Percentiles rank a stretch among this genome's conserved stretches.
Evolutionary conservation across 2,329 filamentous ascomycete species (phyloP).

Genomic region (Coniochaeta sp.): DNA sequence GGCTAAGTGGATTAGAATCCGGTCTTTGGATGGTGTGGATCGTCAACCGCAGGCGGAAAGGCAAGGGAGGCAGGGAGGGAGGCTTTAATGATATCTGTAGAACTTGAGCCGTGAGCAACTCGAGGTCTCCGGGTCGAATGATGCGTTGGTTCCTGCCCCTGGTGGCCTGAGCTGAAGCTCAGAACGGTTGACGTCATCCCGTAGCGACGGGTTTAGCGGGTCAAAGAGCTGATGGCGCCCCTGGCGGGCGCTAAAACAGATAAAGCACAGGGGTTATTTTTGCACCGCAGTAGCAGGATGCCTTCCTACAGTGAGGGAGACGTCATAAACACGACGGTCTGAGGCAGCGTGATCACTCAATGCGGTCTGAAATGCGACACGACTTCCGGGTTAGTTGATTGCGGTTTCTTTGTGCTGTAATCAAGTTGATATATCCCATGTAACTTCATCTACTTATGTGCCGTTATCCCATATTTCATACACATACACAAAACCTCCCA

Average conservation of each 20-base stretch:
- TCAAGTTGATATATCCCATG: neutral
- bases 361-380: neutral
- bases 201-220: neutral
- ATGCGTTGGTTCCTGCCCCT: neutral
- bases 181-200: constrained; percentile 2
- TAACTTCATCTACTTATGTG: neutral
- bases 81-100: neutral
- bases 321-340: neutral
- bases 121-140: neutral
- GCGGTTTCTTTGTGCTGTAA: neutral
- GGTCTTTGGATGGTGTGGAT: neutral
- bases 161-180: neutral
- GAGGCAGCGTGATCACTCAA: neutral
- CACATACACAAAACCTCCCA: neutral
- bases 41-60: neutral
- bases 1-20: neutral
- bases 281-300: no score
- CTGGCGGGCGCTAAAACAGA: neutral
- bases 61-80: no score
- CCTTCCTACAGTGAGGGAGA: no score
- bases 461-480: neutral
- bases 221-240: neutral
- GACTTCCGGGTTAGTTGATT: neutral
- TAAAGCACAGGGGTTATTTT: neutral
- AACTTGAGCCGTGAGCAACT: no score